Base-by-base conservation (phyloP, 306 rosid species). In the Argentina anserina region DNA sequence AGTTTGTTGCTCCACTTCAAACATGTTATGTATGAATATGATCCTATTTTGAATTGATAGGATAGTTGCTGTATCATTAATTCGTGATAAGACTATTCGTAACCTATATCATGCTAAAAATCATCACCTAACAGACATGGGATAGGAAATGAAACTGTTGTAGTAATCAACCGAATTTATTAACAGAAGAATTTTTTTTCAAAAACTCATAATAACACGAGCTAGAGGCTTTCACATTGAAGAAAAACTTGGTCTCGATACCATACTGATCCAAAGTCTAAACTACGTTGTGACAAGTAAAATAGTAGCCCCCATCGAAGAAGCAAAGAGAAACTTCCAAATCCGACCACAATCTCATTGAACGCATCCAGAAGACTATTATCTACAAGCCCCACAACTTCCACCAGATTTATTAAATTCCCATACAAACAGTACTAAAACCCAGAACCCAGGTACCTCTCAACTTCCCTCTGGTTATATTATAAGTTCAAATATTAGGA, bases 261-360 rank as follows among this genome's bases (percentile, higher is more conserved):
- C 65, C 20, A 11, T 41, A 28, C 40, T 77, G 59, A 50, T 66
- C 65, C 71, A 28, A 5, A 21, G 4, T 4, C 5, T 25, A 25
- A 78, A 76, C 82, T 84, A 76, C 69, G 77, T 78, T 82, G 79
- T 76, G 53, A 68, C 76, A 76, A 25, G 40, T 34, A n/a, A 50
- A 43, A n/a, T 40, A 45, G 67, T 39, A 74, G 75, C 78, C 78
- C 78, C 78, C 67, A 56, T 2, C 53, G 71, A 79, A 46, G 6
- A 76, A 55, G 52, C 59, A 68, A 64, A 41, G 28, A 36, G 18
- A 69, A 59, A 25, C 55, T 11, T 43, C 34, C 68, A 45, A 36
- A 5, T 69, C 7, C n/a, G 0, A 43, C 46, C 36, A n/a, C 1
- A 1, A 46, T 20, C 58, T 17, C 28, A 31, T 12, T 20, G 43